Evolutionary conservation across 75 land plant species (phyloP).

Genomic region (Sequoia sempervirens): DNA sequence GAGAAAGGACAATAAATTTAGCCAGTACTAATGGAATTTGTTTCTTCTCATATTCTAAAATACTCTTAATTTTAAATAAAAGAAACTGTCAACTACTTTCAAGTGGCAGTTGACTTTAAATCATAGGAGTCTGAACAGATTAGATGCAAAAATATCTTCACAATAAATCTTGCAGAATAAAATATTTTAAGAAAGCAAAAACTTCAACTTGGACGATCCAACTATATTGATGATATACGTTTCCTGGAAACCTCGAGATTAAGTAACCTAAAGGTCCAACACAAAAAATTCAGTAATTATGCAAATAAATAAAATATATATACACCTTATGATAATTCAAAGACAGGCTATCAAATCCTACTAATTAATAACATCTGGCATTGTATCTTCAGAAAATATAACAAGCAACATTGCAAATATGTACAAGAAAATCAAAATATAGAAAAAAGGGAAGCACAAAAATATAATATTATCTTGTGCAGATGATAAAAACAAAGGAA

Average conservation of each 20-base stretch:
- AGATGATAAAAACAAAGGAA: neutral
- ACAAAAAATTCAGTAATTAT: neutral
- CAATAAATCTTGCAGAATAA: neutral
- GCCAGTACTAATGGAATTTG: neutral
- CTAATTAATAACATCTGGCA: neutral
- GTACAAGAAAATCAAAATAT: neutral
- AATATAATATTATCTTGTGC: neutral
- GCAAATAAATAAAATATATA: neutral
- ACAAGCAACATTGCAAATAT: neutral
- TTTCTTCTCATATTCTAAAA: neutral
- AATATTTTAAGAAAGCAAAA: neutral
- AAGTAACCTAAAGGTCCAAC: neutral
- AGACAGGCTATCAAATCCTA: neutral
- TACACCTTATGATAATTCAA: neutral
- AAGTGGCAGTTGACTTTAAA: neutral
- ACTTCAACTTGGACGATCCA: neutral
- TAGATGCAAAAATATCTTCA: neutral
- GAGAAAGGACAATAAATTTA: neutral
- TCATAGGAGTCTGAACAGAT: neutral
- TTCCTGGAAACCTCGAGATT: neutral
- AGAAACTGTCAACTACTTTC: neutral
- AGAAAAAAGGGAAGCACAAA: neutral
- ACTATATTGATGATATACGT: neutral
- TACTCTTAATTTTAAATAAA: neutral
- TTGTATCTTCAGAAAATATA: neutral